phyloP scores from a whole-genome alignment of 208 protist species.

The Spongospora subterranea region DNA sequence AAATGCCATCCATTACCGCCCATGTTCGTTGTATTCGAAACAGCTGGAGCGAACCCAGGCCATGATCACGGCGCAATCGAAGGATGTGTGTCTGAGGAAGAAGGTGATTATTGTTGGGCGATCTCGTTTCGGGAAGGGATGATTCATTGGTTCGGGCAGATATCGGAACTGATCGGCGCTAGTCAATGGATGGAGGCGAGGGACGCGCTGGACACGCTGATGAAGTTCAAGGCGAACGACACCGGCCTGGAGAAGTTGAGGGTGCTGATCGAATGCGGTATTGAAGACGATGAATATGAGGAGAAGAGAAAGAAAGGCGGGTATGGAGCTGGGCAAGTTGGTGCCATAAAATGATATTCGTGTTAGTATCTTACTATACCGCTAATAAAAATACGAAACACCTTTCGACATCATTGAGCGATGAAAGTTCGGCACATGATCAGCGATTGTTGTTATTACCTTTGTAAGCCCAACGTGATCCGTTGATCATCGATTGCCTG shows the following conservation, averaged over 20 bases:
- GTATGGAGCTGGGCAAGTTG: too few species aligned
- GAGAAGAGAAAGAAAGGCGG: too few species aligned
- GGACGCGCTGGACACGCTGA: not conserved
- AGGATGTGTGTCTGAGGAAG: not conserved
- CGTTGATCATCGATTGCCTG: too few species aligned
- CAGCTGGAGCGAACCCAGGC: not conserved
- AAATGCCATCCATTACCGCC: not conserved
- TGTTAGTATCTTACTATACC: too few species aligned
- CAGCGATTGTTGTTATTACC: too few species aligned
- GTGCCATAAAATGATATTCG: too few species aligned
- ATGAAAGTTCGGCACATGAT: too few species aligned
- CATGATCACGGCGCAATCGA: not conserved
- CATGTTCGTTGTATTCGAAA: not conserved
- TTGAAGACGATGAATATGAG: conserved; percentile 26
- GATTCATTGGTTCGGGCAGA: not conserved
- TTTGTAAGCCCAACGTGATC: too few species aligned
- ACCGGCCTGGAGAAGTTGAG: not conserved
- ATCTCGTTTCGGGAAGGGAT: not conserved
- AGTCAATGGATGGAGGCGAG: not conserved
- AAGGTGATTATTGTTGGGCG: not conserved
- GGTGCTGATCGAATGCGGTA: not conserved
- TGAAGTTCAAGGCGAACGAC: not conserved
- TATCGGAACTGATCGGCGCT: not conserved
- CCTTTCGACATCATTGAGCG: too few species aligned
- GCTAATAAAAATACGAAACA: too few species aligned